Base-by-base conservation (phyloP, 2,329 filamentous ascomycete genomes). In the Trichoderma harzianum region DNA sequence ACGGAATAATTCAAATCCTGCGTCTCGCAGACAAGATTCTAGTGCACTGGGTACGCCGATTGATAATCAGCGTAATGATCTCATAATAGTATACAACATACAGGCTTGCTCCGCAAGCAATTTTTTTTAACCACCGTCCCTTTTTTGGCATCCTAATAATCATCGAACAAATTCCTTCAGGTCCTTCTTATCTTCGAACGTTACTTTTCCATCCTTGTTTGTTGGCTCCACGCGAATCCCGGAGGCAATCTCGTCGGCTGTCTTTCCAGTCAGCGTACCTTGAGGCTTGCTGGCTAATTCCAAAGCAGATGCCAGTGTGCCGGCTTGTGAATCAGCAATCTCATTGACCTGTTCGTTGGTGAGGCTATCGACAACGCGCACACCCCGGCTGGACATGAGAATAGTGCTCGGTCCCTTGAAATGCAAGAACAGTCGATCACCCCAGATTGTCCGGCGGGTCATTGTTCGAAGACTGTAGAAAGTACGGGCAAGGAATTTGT, bases 391-490 rank as follows among this genome's bases (percentile, higher is more conserved):
- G 74, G 97, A 97, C 77, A 99, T 85, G 57, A 98, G 86, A 63
- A 99, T 88, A 2, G 93, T 98, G 7, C 89, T 89, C 2, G 96
- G 96, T 0, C 96, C 96, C 71, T 91, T 88, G 79, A 99, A 98
- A 78, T 93, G 92, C 36, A 99, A 84, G 82, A 98, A 98, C 30
- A 98, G 85, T 82, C 95, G 85, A 79, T 99, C 96, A 26, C 96
- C 96, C 93, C 94, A 98, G 71, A 99, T 92, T 1, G 93, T 93
- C 77, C 93, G 89, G 73, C 95, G 88, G 55, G 91, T 86, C 83
- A 91, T 91, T 0, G 94, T 97, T 73, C 94, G 89, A 24, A 97
- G 75, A 47, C 84, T 88, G 81, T 92, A 93, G 8, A 92, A 81
- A 34, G 89, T 78, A n/a, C 86, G 86, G 55, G 90, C 87, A 1